phyloP scores from a whole-genome alignment of 2,329 filamentous ascomycete species.

The Aspergillus bombycis region DNA sequence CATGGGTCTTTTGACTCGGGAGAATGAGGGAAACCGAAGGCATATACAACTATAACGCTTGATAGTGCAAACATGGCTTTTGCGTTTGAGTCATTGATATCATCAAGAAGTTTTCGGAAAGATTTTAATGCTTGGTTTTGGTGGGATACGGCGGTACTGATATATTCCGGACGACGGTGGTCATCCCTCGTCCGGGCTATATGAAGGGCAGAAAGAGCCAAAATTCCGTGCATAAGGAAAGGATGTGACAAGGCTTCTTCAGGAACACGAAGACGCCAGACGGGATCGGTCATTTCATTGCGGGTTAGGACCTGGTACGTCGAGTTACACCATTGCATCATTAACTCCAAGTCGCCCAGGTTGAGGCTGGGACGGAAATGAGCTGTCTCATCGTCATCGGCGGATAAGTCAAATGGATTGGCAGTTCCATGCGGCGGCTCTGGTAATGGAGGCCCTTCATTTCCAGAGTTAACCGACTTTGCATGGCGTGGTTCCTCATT shows the following conservation, averaged over 20 bases:
- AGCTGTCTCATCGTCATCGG: slow-evolving; percentile 21
- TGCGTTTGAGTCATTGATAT: slow-evolving; percentile 40
- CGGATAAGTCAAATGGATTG: slow-evolving; percentile 31
- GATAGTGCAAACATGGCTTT: slow-evolving; percentile 46
- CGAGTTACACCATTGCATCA: slow-evolving; percentile 42
- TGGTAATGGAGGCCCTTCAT: slow-evolving; percentile 22
- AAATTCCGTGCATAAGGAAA: slow-evolving; percentile 42
- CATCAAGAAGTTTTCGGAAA: slow-evolving; percentile 37
- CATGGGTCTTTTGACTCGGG: slow-evolving; percentile 31
- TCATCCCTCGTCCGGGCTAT: slow-evolving; percentile 35
- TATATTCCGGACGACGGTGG: slow-evolving; percentile 30
- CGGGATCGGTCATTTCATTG: slow-evolving; percentile 32
- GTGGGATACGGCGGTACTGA: slow-evolving; percentile 39
- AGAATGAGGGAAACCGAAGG: slow-evolving; percentile 39
- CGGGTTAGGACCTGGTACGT: slow-evolving; percentile 37
- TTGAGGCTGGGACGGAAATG: slow-evolving; percentile 38
- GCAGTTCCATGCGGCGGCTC: slow-evolving; percentile 17
- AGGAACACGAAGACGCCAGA: slow-evolving; percentile 37
- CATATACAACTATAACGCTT: slow-evolving; percentile 41
- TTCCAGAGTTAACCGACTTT: slow-evolving; percentile 22
- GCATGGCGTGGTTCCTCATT: slow-evolving; percentile 29
- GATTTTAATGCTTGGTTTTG: slow-evolving; percentile 38
- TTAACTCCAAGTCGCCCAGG: slow-evolving; percentile 49
- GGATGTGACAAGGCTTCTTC: slow-evolving; percentile 38
- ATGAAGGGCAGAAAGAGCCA: slow-evolving; percentile 39